Evolutionary conservation across 345 rosid genomes (phyloP).

Genomic region (Erucastrum elatum): DNA sequence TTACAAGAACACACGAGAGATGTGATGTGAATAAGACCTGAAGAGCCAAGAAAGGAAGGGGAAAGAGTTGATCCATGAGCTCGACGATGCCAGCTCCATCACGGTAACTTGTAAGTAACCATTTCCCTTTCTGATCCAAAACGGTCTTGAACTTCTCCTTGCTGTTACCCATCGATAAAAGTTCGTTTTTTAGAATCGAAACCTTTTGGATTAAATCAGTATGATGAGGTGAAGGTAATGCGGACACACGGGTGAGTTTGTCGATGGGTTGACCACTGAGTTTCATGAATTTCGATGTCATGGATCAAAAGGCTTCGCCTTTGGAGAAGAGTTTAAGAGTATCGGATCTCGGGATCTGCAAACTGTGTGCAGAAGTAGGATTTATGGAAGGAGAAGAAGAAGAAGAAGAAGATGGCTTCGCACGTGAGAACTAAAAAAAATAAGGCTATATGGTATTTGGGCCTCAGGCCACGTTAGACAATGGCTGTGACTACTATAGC

Average conservation of each 20-base stretch:
- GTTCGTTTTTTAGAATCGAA: background rate
- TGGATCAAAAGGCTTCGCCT: background rate
- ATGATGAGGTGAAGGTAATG: background rate
- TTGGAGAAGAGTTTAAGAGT: background rate
- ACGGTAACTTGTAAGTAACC: conserved; percentile 40
- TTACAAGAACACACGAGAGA: background rate
- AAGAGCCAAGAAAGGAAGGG: conserved; percentile 53
- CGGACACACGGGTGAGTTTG: background rate
- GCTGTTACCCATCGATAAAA: background rate
- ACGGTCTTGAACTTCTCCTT: background rate
- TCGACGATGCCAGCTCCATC: conserved; percentile 57
- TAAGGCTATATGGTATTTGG: background rate
- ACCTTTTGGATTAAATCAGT: background rate
- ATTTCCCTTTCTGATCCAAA: conserved; percentile 43
- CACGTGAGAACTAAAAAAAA: background rate
- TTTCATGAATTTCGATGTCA: background rate
- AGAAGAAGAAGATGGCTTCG: background rate
- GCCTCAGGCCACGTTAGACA: background rate
- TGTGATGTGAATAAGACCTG: conserved; percentile 46
- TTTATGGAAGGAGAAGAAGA: background rate
- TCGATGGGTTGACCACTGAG: background rate
- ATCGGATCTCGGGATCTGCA: background rate
- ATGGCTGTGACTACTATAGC: no score
- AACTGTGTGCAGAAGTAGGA: background rate
- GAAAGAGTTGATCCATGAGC: conserved; percentile 25